Evolutionary conservation across 257 asterid genomes (phyloP), one percentile per base, ranked within the genome.

Genomic region (Solanum sejunctum): DNA sequence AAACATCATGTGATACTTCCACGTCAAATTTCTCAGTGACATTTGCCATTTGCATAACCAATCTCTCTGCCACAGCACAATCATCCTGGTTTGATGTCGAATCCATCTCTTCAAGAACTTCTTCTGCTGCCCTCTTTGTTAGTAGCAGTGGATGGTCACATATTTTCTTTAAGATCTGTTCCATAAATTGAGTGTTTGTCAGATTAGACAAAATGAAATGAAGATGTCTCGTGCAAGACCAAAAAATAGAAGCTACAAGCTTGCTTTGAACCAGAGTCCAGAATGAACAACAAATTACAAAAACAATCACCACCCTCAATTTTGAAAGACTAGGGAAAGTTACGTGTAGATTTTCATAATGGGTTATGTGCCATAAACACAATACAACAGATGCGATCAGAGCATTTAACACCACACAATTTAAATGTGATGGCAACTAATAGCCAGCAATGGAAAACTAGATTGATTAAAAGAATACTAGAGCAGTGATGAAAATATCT

Each of bases 111-210:
- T 96, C 99, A n/a, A 96, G 88, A 82, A 96, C 95, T 88, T 94
- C 99, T 90, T 93, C 98, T 69, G 98, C 99, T 83, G 99, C 99
- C 92, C 98, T 90, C 92, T 96, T 96, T 49, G 99, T 96, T 88
- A 96, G 88, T 60, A 96, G 89, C 81, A 93, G 94, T 39, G 99
- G 99, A 89, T 96, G 99, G 83, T 96, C 99, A 64, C 99, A 96
- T 86, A 95, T 95, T 88, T 96, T 96, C 89, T 96, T 96, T 89
- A 96, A 72, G 86, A 96, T 96, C 99, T 94, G 93, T 71, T 81
- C 83, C 21, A 85, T 75, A 58, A 70, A 86, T 54, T 66, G 72
- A 4, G 52, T 63, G 41, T 21, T 58, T 66, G 15, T 12, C 39
- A 84, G 52, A 70, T 82, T 60, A 78, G 69, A 63, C 26, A 81